Evolutionary conservation across 257 asterid genomes (phyloP), one percentile per base, ranked within the genome.

Genomic region (Solanum arcanum): DNA sequence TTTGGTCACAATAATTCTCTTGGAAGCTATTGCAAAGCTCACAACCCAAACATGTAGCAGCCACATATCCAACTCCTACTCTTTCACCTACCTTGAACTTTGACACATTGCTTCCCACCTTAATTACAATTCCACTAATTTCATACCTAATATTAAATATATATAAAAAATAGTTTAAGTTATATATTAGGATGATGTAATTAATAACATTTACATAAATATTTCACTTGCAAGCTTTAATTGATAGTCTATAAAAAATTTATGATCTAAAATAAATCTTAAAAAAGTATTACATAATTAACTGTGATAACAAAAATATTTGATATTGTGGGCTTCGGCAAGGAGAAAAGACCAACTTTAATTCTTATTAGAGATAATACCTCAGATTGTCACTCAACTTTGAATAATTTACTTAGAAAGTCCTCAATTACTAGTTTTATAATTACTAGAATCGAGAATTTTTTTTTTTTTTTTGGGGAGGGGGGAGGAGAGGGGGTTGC

Each of bases 61-160:
- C 70, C 37, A 88, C 46, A 56, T 29, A 84, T 21, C 87, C 87
- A 16, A 88, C 86, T 27, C 90, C 90, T 0, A 88, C 90, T 85
- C 73, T 84, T 20, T 84, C 87, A 33, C 87, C 90, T 21, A 88
- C 80, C 47, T 88, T 88, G 85, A 84, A 46, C 14, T 84, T 64
- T n/a, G 64, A 20, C 13, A 88, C 87, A 23, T 88, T 88, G 69
- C 86, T 77, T 46, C 90, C 90, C 12, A 84, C 77, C 42, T 88
- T 68, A 16, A 76, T 62, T 11, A 88, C 62, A 2, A 69, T 66
- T 59, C 90, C 87, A 21, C 70, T 87, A 20, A 88, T 84, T 73
- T 88, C 87, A 62, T 88, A 86, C 73, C 87, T 88, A 70, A 20
- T 59, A 20, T 37, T 46, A 39, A 0, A 13, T 14, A 39, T 10